These are phyloP conservation scores for Niveomyces coronatus DNA, from an alignment of 2,329 filamentous ascomycete genomes.

Conservation along the genomic window DNA sequence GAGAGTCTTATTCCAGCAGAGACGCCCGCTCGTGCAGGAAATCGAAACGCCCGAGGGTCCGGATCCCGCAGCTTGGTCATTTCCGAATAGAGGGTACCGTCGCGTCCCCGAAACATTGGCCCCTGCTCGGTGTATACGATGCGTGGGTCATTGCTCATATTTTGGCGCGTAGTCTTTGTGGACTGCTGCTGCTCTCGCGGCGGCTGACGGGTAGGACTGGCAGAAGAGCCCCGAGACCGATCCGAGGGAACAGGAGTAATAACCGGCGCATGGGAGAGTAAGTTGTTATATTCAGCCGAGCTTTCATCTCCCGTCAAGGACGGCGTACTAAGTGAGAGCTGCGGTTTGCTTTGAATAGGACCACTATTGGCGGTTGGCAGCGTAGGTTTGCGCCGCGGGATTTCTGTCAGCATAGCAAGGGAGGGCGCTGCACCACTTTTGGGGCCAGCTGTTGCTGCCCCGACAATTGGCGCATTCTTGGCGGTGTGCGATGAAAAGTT, in stretches of 20 bases:
- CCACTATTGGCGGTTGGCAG: neutral
- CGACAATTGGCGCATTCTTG: neutral
- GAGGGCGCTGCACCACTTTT: neutral
- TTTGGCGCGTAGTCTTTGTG: too few species aligned
- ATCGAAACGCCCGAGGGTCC: slow-evolving; percentile 27
- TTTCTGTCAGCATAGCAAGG: slow-evolving; percentile 3
- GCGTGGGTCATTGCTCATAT: slow-evolving; percentile 23
- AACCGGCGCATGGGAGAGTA: slow-evolving; percentile 3
- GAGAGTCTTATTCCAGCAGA: slow-evolving; percentile 11
- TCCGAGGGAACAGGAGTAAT: neutral
- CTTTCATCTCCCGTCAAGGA: slow-evolving; percentile 1
- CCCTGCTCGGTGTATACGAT: slow-evolving; percentile 24
- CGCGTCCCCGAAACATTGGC: slow-evolving; percentile 24
- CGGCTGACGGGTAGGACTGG: slow-evolving; percentile 12
- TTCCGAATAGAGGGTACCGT: slow-evolving; percentile 32
- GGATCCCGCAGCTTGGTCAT: slow-evolving; percentile 25
- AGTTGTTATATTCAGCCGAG: too few species aligned
- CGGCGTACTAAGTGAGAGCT: neutral
- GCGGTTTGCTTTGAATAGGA: neutral
- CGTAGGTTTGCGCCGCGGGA: slow-evolving; percentile 6
- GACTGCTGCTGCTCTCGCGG: slow-evolving; percentile 13
- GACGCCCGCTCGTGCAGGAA: slow-evolving; percentile 23
- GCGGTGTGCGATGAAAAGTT: slow-evolving; percentile 10
- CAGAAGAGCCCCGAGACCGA: slow-evolving; percentile 22
- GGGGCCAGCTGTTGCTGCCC: neutral